phyloP scores from a whole-genome alignment of 73 alveolate genomes.

The Paramecium sexaurelia region DNA sequence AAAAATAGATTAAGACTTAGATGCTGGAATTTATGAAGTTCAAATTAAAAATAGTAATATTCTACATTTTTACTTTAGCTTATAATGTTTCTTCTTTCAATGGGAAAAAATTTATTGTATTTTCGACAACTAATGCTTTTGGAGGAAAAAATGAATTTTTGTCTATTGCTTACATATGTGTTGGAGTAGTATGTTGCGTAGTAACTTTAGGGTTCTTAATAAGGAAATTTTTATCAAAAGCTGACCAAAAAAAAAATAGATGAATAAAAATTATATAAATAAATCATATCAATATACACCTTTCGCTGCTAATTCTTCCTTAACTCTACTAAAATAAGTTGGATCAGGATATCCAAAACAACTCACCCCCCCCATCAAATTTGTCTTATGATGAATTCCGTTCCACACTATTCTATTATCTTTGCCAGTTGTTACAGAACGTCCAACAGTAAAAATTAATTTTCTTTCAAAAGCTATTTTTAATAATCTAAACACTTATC shows the following conservation, averaged over 20 bases:
- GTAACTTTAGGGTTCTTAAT: conserved; percentile 70
- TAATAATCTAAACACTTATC: conserved; percentile 81
- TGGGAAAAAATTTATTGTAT: conserved; percentile 80
- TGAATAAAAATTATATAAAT: neutral
- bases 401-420: conserved; percentile 93
- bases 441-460: conserved; percentile 92
- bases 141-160: conserved; percentile 91
- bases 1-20: conserved; percentile 70
- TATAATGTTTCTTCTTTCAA: conserved; percentile 82
- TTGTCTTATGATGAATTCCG: conserved; percentile 97
- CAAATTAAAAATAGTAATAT: conserved; percentile 35
- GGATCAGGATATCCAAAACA: conserved; percentile 96
- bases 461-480: conserved; percentile 89
- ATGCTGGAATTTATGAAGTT: conserved; percentile 67
- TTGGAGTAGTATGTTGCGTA: conserved; percentile 79
- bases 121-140: conserved; percentile 80
- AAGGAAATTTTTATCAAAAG: conserved; percentile 40
- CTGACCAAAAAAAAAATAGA: conserved; percentile 34
- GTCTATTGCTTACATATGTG: conserved; percentile 77
- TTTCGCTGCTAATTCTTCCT: conserved; percentile 89
- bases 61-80: conserved; percentile 59
- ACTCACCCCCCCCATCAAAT: conserved; percentile 86
- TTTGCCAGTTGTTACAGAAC: conserved; percentile 95
- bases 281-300: conserved; percentile 76
- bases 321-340: conserved; percentile 93